Base-by-base conservation (phyloP, 2,329 filamentous ascomycete species). In the Aspergillus novofumigatus region DNA sequence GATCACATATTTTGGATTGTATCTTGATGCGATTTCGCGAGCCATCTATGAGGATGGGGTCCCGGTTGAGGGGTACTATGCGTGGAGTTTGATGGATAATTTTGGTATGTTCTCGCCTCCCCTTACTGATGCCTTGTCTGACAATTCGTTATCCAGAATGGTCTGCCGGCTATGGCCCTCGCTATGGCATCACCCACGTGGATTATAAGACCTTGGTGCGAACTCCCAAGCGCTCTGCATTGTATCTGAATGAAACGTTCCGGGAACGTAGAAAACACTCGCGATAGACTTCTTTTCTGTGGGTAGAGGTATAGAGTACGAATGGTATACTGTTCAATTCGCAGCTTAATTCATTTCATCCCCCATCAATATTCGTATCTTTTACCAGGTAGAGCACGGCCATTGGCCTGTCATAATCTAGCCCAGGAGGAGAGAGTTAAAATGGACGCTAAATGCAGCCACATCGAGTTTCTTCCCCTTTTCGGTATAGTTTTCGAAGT, bases 21-120 rank as follows among this genome's bases (percentile, higher is more conserved):
- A 59, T 41, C 21, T 59, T 14, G 57, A 56, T 47, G 28, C 54
- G 1, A 54, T 59, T 9, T 51, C 51, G 4, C 28, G 51, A 11
- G 54, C 54, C 11, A 52, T 59, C 7, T 41, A 49, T 17, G 53
- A 59, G 32, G 57, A 59, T 49, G 48, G 48, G 26, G 53, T 58
- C 2, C 4, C 28, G 11, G 49, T 62, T 11, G 23, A 26, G 14
- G 59, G 59, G 2, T 62, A 61, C 35, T 61, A 47, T 44, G 60
- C 55, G 1, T 62, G 60, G 60, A 54, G 51, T 42, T 49, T 62
- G 14, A 59, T 61, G 58, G 63, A 61, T 51, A 63, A 62, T 26
- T 63, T 58, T 20, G 59, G 59, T 61, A 51, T 11, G 41, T 17
- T 25, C 49, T 11, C 14, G 48, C 51, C 38, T 52, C 49, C 8